A percentile compares a stretch with the other conserved stretches of the same genome.
phyloP scores from a whole-genome alignment of 2,329 filamentous ascomycete species.

The Anthostomella pinea region DNA sequence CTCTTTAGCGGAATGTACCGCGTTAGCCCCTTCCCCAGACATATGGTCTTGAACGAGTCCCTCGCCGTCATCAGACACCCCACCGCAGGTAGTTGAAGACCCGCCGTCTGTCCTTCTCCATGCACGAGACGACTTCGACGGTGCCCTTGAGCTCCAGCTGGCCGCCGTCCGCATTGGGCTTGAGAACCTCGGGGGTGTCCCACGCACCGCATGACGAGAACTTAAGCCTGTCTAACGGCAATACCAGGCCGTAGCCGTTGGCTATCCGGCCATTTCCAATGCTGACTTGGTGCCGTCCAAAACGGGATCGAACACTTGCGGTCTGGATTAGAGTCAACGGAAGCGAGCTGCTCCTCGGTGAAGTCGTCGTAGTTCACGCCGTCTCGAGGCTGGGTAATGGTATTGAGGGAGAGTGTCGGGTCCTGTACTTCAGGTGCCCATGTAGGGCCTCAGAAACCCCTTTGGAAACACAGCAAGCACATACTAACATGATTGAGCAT shows the following conservation, averaged over 20 bases:
- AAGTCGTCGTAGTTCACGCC: constrained; percentile 45
- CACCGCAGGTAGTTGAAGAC: constrained; percentile 40
- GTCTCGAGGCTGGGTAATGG: constrained; percentile 44
- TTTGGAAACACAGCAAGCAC: too few species aligned
- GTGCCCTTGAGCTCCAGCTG: constrained; percentile 39
- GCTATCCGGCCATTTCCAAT: constrained; percentile 46
- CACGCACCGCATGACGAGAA: constrained; percentile 44
- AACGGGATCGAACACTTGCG: constrained; percentile 48
- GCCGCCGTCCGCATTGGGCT: constrained; percentile 40
- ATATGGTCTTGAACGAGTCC: constrained; percentile 38
- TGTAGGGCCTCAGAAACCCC: too few species aligned
- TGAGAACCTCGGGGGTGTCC: constrained; percentile 40
- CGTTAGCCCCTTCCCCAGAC: constrained; percentile 41
- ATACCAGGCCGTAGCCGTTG: constrained; percentile 41
- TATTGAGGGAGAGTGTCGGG: constrained; percentile 45
- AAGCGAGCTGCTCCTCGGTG: constrained; percentile 40
- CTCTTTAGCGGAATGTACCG: constrained; percentile 40
- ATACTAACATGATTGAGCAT: too few species aligned
- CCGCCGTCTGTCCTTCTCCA: constrained; percentile 40
- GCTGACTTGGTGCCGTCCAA: constrained; percentile 46
- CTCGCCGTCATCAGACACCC: constrained; percentile 42
- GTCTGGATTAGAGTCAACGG: constrained; percentile 43
- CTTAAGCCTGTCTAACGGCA: constrained; percentile 37
- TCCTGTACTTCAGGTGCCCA: too few species aligned
- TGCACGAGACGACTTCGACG: constrained; percentile 44